Conservation (phyloP, 345 rosid genomes). For the Punica granatum region DNA sequence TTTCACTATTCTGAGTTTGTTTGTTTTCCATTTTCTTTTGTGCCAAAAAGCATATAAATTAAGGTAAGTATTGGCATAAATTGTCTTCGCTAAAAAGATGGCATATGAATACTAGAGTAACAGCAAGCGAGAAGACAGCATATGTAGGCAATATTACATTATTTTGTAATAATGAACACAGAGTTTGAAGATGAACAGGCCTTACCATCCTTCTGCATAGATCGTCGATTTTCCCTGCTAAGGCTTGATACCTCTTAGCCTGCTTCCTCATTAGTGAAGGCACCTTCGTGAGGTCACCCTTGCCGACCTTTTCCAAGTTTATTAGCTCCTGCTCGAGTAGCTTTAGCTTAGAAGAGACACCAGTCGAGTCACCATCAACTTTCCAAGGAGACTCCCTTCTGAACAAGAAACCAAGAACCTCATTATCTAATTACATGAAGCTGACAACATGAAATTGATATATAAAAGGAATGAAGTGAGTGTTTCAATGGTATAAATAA, state of each 20-base stretch:
- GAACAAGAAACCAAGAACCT: slow-evolving; percentile 12
- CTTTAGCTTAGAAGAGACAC: slow-evolving; percentile 66
- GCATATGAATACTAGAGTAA: no score
- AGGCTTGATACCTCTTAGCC: slow-evolving; percentile 73
- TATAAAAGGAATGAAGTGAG: neutral
- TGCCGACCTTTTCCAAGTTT: slow-evolving; percentile 60
- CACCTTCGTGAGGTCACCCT: slow-evolving; percentile 42
- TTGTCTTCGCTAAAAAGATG: no score
- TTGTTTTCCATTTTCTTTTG: no score
- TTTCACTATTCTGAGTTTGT: no score
- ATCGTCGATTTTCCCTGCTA: slow-evolving; percentile 80
- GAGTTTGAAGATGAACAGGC: neutral
- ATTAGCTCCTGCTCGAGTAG: slow-evolving; percentile 68
- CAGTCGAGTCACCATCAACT: slow-evolving; percentile 58
- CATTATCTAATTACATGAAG: slow-evolving; percentile 7
- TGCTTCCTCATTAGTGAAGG: slow-evolving; percentile 63
- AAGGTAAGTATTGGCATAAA: no score
- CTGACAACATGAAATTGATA: neutral
- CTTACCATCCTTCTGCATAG: slow-evolving; percentile 88
- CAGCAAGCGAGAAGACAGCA: no score
- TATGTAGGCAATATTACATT: no score
- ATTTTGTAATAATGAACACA: neutral
- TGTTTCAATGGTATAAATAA: neutral
- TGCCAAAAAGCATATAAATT: no score
- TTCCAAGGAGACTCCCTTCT: slow-evolving; percentile 96